phyloP scores from a whole-genome alignment of 768 basidiomycete genomes.

The Mycena alexandri region DNA sequence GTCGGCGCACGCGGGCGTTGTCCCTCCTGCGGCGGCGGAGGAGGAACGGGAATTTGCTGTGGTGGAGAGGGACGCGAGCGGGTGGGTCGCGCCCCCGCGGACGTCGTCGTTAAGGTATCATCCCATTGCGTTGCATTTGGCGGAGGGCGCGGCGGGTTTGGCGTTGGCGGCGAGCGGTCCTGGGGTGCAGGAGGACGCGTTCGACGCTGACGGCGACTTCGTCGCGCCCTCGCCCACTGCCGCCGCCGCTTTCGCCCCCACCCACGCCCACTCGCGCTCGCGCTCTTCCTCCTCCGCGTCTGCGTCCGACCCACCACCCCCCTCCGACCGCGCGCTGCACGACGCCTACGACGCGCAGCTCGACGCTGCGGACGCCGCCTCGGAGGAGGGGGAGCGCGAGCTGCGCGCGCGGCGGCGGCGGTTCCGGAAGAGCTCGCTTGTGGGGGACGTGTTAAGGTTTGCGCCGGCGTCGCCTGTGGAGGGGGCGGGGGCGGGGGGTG shows the following conservation, averaged over 20 bases:
- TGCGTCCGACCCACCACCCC: slow-evolving; percentile 44
- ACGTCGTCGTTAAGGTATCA: too few species aligned
- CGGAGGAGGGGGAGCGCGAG: background rate
- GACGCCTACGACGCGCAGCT: too few species aligned
- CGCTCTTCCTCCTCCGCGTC: slow-evolving; percentile 55
- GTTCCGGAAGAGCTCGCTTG: slow-evolving; percentile 34
- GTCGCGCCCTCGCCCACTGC: too few species aligned
- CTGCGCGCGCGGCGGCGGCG: slow-evolving; percentile 10
- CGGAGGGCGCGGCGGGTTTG: background rate
- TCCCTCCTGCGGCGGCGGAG: too few species aligned
- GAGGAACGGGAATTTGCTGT: too few species aligned
- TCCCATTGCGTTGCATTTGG: too few species aligned
- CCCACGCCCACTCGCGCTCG: slow-evolving; percentile 49
- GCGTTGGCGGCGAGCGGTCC: background rate
- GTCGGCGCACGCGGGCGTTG: too few species aligned
- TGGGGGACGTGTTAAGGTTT: slow-evolving; percentile 30
- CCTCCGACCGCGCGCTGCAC: background rate
- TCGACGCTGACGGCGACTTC: background rate
- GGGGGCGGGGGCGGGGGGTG: background rate
- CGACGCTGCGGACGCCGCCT: background rate
- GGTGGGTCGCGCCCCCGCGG: too few species aligned
- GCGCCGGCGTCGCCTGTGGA: slow-evolving; percentile 24
- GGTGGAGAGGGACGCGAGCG: too few species aligned
- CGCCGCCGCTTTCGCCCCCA: slow-evolving; percentile 41
- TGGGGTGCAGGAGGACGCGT: background rate